Percentiles rank a stretch among this genome's conserved stretches.
phyloP scores from a whole-genome alignment of 768 basidiomycete genomes.

The Lentinula guzmanii region DNA sequence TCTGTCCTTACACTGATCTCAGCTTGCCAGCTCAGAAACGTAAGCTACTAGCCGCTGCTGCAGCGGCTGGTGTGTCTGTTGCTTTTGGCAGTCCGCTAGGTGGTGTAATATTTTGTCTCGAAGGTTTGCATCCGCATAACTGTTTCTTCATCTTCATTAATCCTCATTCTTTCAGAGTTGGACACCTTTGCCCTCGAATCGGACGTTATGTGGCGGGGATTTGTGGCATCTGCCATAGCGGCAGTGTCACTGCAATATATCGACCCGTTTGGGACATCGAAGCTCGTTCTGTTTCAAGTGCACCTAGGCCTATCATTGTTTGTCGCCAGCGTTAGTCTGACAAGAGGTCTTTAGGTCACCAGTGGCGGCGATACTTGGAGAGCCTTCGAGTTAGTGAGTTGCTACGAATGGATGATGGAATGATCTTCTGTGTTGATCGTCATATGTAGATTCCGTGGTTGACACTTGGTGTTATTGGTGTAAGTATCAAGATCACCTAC shows the following conservation, averaged over 20 bases:
- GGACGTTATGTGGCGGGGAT: slow-evolving; percentile 82
- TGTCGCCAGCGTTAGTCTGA: not conserved
- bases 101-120: slow-evolving; percentile 80
- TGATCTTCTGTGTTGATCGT: not conserved
- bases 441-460: slow-evolving; percentile 64
- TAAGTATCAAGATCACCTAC: slow-evolving; percentile 16
- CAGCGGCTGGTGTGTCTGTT: slow-evolving; percentile 82
- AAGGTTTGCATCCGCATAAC: slow-evolving; percentile 32
- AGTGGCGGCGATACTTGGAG: slow-evolving; percentile 58
- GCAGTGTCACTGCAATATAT: slow-evolving; percentile 80
- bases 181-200: slow-evolving; percentile 66
- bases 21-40: slow-evolving; percentile 60
- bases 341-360: slow-evolving; percentile 36
- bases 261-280: slow-evolving; percentile 82
- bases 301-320: slow-evolving; percentile 5
- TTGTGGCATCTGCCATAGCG: slow-evolving; percentile 84
- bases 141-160: not conserved
- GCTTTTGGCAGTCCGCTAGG: slow-evolving; percentile 87
- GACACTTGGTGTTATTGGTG: slow-evolving; percentile 55
- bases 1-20: not conserved
- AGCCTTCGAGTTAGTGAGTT: slow-evolving; percentile 62
- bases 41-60: slow-evolving; percentile 75
- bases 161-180: slow-evolving; percentile 35
- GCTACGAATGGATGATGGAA: not conserved
- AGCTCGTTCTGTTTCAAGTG: slow-evolving; percentile 76